These are phyloP conservation scores for Botrytis medusae DNA, from an alignment of 2,329 filamentous ascomycete genomes.

Conservation along the genomic window DNA sequence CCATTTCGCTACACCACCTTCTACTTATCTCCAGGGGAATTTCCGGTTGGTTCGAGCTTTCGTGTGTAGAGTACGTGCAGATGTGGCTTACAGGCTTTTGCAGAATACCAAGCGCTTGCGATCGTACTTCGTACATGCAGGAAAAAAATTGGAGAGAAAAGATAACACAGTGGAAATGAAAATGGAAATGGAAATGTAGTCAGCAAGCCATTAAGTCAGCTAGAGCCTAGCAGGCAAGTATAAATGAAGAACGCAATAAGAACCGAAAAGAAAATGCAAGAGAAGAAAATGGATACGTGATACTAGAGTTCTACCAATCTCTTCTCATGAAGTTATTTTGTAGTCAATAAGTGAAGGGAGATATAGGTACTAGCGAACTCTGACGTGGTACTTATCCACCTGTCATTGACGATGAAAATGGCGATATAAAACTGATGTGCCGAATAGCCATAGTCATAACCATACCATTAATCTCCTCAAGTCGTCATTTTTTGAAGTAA, in stretches of 20 bases:
- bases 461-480: background rate
- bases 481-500: background rate
- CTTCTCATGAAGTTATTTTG: background rate
- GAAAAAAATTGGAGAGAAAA: background rate
- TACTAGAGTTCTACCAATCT: background rate
- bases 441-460: background rate
- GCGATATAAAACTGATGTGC: background rate
- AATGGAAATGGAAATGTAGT: background rate
- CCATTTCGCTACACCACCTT: background rate
- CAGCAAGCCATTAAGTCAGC: background rate
- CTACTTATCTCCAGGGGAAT: background rate
- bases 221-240: background rate
- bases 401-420: background rate
- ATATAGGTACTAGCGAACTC: background rate
- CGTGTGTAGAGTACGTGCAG: background rate
- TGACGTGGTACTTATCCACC: constrained; percentile 15
- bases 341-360: background rate
- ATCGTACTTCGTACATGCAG: background rate
- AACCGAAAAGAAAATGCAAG: background rate
- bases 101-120: background rate
- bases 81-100: background rate
- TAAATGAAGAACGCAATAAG: background rate
- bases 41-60: constrained; percentile 1
- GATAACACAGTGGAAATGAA: background rate
- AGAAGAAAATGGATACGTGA: background rate